Evolutionary conservation across 192 early-diverging fungal species (phyloP).

Genomic region (Linderina pennispora): DNA sequence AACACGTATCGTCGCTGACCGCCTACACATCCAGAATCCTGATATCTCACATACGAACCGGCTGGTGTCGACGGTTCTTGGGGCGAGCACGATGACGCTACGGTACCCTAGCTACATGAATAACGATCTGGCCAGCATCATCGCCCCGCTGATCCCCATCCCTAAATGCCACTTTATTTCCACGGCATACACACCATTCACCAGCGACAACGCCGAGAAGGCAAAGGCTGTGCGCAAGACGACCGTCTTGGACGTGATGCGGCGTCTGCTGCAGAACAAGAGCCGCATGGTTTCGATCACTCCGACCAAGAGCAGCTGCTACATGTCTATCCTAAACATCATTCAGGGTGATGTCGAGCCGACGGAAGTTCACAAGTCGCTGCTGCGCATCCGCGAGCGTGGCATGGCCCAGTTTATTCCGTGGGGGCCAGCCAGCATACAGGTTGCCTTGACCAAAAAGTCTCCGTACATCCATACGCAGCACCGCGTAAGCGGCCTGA

Average conservation of each 20-base stretch:
- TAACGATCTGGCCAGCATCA: slow-evolving; percentile 94
- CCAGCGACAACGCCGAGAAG: slow-evolving; percentile 84
- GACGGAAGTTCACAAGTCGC: slow-evolving; percentile 97
- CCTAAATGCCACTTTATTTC: slow-evolving; percentile 94
- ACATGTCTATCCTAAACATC: slow-evolving; percentile 96
- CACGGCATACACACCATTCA: slow-evolving; percentile 96
- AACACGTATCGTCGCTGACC: slow-evolving; percentile 85
- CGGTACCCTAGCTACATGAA: slow-evolving; percentile 99
- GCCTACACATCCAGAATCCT: slow-evolving; percentile 88
- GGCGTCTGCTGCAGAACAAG: slow-evolving; percentile 91
- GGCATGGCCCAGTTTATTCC: slow-evolving; percentile 95
- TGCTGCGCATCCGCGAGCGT: slow-evolving; percentile 91
- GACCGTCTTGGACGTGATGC: slow-evolving; percentile 97
- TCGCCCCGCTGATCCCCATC: slow-evolving; percentile 96
- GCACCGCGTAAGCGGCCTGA: slow-evolving; percentile 93
- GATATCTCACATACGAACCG: slow-evolving; percentile 96
- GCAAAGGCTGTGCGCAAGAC: slow-evolving; percentile 94
- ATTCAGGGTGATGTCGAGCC: slow-evolving; percentile 99
- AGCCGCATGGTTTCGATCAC: slow-evolving; percentile 96
- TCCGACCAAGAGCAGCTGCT: slow-evolving; percentile 89
- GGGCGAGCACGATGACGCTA: slow-evolving; percentile 91
- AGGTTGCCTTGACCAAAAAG: slow-evolving; percentile 91
- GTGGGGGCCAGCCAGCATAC: slow-evolving; percentile 98
- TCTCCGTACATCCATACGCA: slow-evolving; percentile 89
- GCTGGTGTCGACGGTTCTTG: slow-evolving; percentile 97